Conservation (phyloP, 306 rosid genomes). For the Sphenostylis stenocarpa region DNA sequence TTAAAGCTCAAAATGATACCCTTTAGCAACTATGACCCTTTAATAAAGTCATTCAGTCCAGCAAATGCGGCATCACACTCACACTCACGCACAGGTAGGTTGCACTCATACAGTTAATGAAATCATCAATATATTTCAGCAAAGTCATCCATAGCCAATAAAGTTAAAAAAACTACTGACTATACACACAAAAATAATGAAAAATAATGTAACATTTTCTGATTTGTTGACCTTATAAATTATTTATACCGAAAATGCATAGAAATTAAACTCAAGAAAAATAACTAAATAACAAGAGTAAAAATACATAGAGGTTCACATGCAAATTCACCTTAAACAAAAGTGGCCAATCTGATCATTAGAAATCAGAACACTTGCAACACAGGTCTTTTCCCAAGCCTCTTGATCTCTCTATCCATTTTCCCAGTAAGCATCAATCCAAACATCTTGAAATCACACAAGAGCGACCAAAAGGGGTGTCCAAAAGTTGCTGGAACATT, state of each 20-base stretch:
- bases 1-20: background rate
- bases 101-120: background rate
- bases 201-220: background rate
- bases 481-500: conserved; percentile 86
- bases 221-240: background rate
- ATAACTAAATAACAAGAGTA: background rate
- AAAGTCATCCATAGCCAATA: conserved; percentile 28
- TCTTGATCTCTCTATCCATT: conserved; percentile 97
- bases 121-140: background rate
- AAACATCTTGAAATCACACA: conserved; percentile 90
- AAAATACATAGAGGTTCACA: background rate
- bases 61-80: background rate
- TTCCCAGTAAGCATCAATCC: conserved; percentile 87
- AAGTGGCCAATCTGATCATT: background rate
- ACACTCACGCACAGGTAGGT: background rate
- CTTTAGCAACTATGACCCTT: background rate
- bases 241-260: background rate
- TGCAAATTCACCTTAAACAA: conserved; percentile 33
- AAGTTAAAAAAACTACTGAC: background rate
- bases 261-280: background rate
- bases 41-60: conserved; percentile 19
- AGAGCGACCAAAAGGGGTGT: conserved; percentile 90
- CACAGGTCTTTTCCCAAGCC: conserved; percentile 96
- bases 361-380: conserved; percentile 58
- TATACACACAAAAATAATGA: background rate